These are phyloP conservation scores for Articulospora tetracladia DNA, from an alignment of 495 filamentous ascomycete species.

Conservation along the genomic window DNA sequence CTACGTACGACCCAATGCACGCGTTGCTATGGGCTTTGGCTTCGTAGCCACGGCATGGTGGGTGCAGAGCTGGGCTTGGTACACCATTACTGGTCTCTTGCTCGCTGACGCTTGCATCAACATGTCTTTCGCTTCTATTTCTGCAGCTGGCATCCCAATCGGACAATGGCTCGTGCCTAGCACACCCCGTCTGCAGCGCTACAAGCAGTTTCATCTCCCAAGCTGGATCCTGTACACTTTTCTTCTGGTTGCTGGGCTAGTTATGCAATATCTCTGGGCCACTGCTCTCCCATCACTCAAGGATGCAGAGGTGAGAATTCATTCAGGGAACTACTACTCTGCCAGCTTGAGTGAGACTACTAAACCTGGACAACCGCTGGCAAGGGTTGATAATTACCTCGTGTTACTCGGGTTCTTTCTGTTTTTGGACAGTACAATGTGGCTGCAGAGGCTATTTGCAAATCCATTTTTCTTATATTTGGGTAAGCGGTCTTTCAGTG, in stretches of 20 bases:
- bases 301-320: slow-evolving; percentile 1
- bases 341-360: not conserved
- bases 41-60: slow-evolving; percentile 12
- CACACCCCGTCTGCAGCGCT: too few species aligned
- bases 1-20: slow-evolving; percentile 1
- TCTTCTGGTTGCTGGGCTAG: not conserved
- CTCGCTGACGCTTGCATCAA: slow-evolving; percentile 4
- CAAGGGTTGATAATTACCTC: slow-evolving; percentile 12
- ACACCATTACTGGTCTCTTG: slow-evolving; percentile 6
- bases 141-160: not conserved
- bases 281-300: not conserved
- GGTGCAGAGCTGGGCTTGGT: slow-evolving; percentile 14
- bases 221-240: slow-evolving; percentile 1
- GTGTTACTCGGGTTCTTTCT: slow-evolving; percentile 8
- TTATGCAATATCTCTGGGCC: slow-evolving; percentile 10
- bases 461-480: slow-evolving; percentile 6
- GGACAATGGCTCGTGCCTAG: not conserved
- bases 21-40: not conserved
- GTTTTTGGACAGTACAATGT: slow-evolving; percentile 2
- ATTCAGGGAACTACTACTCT: slow-evolving; percentile 3
- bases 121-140: slow-evolving; percentile 8
- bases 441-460: not conserved
- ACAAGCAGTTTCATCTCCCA: not conserved
- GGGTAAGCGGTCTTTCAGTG: slow-evolving; percentile 4
- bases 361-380: not conserved